phyloP scores from a whole-genome alignment of 2,329 filamentous ascomycete species.

The Aspergillus terreus region DNA sequence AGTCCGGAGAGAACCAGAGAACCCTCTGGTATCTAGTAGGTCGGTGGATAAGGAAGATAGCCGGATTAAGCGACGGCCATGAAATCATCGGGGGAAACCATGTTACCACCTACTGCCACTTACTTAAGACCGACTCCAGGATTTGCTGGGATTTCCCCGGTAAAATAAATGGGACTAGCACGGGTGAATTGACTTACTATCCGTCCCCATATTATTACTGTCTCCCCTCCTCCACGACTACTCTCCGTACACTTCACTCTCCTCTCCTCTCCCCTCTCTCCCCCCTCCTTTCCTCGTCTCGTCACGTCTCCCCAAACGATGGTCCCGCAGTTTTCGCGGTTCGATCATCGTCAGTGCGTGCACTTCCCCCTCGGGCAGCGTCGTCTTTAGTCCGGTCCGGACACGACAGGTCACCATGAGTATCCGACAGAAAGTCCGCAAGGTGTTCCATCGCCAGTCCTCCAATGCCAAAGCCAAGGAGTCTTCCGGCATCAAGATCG shows the following conservation, averaged over 20 bases:
- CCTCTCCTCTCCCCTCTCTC: slow-evolving; percentile 1
- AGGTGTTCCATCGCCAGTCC: slow-evolving; percentile 31
- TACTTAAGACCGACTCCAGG: too few relatives aligned
- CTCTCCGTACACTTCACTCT: slow-evolving; percentile 2
- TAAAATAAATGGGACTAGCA: not conserved
- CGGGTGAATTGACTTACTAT: not conserved
- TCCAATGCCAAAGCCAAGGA: slow-evolving; percentile 20
- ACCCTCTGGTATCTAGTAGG: too few relatives aligned
- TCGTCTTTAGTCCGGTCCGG: slow-evolving; percentile 3
- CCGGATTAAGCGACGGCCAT: not conserved
- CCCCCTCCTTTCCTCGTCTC: not conserved
- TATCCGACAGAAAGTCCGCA: slow-evolving; percentile 35
- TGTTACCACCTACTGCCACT: not conserved
- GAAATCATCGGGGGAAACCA: not conserved
- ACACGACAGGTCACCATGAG: slow-evolving; percentile 28
- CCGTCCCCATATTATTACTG: not conserved
- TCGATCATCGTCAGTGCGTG: slow-evolving; percentile 29
- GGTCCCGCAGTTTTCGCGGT: slow-evolving; percentile 18
- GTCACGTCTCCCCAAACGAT: slow-evolving; percentile 21
- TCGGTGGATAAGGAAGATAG: too few relatives aligned
- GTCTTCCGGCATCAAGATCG: slow-evolving; percentile 38
- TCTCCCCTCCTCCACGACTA: not conserved
- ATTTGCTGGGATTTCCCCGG: too few relatives aligned
- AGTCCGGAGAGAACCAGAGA: too few relatives aligned
- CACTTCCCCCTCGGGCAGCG: slow-evolving; percentile 30